These are phyloP conservation scores for Rhizopogon roseolus DNA, from an alignment of 768 basidiomycete genomes.

Conservation along the genomic window DNA sequence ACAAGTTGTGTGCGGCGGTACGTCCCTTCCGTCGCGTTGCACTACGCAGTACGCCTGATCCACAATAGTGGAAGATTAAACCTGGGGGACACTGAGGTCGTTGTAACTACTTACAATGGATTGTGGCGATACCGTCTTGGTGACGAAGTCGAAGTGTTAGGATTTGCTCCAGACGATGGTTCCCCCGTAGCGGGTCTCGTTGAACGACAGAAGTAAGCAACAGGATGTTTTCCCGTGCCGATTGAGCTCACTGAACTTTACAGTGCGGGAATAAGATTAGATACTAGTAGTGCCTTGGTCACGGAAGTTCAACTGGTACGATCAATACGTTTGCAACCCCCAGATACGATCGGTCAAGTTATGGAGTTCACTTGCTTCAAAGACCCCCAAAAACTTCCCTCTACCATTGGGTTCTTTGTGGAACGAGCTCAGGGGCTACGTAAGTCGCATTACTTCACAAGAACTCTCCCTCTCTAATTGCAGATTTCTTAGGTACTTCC, in stretches of 20 bases:
- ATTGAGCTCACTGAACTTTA: background rate
- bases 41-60: conserved; percentile 2
- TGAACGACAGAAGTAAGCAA: conserved; percentile 14
- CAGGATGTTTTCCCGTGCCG: background rate
- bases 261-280: conserved; percentile 9
- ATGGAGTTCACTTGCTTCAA: background rate
- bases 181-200: conserved; percentile 14
- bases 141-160: conserved; percentile 14
- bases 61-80: conserved; percentile 10
- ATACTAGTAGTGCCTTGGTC: background rate
- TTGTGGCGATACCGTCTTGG: conserved; percentile 21
- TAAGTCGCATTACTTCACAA: background rate
- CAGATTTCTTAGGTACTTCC: conserved; percentile 2
- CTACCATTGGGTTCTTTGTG: conserved; percentile 7
- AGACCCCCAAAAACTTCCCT: conserved; percentile 1
- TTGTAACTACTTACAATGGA: conserved; percentile 15
- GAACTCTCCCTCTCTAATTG: background rate
- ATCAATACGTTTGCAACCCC: conserved; percentile 2
- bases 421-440: conserved; percentile 8
- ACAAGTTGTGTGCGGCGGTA: conserved; percentile 13
- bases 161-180: conserved; percentile 15
- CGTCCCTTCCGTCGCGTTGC: background rate
- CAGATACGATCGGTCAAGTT: conserved; percentile 8
- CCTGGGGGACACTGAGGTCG: conserved; percentile 11
- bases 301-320: conserved; percentile 8